These are phyloP conservation scores for Globisporangium uncinulatum DNA, from an alignment of 352 stramenopile species.

Conservation along the genomic window DNA sequence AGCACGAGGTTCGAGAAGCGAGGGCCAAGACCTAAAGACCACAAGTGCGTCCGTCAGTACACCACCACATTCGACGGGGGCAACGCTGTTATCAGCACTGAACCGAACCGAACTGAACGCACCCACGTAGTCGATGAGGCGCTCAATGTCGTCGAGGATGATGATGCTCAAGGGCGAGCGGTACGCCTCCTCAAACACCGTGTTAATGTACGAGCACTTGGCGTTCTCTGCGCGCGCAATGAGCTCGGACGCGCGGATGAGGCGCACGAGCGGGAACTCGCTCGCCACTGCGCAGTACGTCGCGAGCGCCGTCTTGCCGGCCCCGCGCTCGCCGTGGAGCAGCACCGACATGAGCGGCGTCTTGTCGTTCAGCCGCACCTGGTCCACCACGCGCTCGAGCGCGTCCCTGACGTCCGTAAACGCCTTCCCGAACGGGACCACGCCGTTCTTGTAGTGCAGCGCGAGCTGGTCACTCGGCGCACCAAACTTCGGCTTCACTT, in stretches of 20 bases:
- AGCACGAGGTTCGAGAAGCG: slow-evolving; percentile 98
- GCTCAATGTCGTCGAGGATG: slow-evolving; percentile 99
- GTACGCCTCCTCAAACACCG: slow-evolving; percentile 97
- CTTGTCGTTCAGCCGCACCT: slow-evolving; percentile 91
- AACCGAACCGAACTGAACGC: slow-evolving; percentile 10
- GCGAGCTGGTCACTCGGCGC: slow-evolving; percentile 91
- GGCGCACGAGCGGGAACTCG: slow-evolving; percentile 96
- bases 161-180: slow-evolving; percentile 98
- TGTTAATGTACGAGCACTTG: slow-evolving; percentile 95
- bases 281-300: slow-evolving; percentile 95
- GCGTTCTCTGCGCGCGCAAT: slow-evolving; percentile 93
- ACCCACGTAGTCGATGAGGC: slow-evolving; percentile 96
- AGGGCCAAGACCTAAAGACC: slow-evolving; percentile 83
- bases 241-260: slow-evolving; percentile 97
- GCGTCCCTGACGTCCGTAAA: slow-evolving; percentile 93
- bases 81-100: no score
- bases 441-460: slow-evolving; percentile 94
- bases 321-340: slow-evolving; percentile 90
- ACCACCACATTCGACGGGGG: not conserved
- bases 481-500: slow-evolving; percentile 98
- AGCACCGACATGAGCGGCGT: slow-evolving; percentile 97
- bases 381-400: slow-evolving; percentile 92
- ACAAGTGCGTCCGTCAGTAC: not conserved
- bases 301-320: slow-evolving; percentile 97
- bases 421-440: slow-evolving; percentile 93